Evolutionary conservation across 257 asterid genomes (phyloP).

Genomic region (Plantago elongata): DNA sequence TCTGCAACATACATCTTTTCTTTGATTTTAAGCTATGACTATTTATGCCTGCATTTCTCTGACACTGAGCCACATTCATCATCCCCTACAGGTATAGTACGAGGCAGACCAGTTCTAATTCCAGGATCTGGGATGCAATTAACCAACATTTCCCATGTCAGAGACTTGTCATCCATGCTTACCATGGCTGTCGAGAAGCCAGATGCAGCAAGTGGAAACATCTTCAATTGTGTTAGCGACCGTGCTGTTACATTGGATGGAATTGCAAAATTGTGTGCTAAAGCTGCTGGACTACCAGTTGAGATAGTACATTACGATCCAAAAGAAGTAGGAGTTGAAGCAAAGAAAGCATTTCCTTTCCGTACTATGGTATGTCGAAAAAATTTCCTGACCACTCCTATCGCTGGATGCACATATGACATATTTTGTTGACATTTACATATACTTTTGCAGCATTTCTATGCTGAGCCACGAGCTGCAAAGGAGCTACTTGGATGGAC

Average conservation of each 20-base stretch:
- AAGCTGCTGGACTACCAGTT: conserved; percentile 73
- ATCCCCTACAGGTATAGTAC: conserved; percentile 58
- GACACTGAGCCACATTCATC: neutral
- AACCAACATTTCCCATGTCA: conserved; percentile 81
- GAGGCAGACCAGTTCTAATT: conserved; percentile 73
- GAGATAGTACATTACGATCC: conserved; percentile 91
- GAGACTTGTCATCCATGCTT: conserved; percentile 86
- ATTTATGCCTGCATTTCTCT: conserved; percentile 17
- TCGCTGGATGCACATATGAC: neutral
- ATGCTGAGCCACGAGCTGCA: conserved; percentile 93
- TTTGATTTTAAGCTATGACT: neutral
- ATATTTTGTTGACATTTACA: neutral
- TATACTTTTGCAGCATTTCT: conserved; percentile 52
- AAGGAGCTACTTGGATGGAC: conserved; percentile 88
- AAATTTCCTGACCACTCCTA: no score
- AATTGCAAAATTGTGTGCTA: conserved; percentile 77
- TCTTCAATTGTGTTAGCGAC: conserved; percentile 85
- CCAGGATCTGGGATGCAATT: conserved; percentile 96
- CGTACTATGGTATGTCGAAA: conserved; percentile 66
- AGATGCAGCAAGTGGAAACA: conserved; percentile 58
- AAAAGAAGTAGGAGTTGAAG: conserved; percentile 71
- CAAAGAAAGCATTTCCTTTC: conserved; percentile 96
- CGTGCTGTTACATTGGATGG: conserved; percentile 96
- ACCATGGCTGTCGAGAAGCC: conserved; percentile 68
- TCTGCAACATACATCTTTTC: neutral